Percentiles rank a stretch among this genome's conserved stretches.
phyloP scores from a whole-genome alignment of 2,329 filamentous ascomycete species.

The Hypoxylon sp. region DNA sequence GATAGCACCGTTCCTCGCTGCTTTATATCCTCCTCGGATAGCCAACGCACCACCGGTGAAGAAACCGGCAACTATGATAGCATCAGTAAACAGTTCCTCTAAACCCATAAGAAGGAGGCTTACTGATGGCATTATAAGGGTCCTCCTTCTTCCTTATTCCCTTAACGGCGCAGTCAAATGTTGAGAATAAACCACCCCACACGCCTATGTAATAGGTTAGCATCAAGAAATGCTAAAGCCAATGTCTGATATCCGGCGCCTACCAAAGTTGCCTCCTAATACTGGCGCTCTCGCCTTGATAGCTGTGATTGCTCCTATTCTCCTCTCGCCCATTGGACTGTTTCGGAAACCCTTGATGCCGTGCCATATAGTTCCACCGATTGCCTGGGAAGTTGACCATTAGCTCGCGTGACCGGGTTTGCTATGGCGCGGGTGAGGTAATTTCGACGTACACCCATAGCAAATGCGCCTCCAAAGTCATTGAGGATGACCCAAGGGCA shows the following conservation, averaged over 20 bases:
- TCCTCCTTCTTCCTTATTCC: constrained; percentile 96
- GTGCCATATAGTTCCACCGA: constrained; percentile 54
- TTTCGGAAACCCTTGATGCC: constrained; percentile 86
- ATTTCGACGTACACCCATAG: constrained; percentile 84
- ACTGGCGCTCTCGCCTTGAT: constrained; percentile 98
- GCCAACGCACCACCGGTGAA: constrained; percentile 95
- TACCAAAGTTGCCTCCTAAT: constrained; percentile 94
- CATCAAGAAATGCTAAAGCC: background rate
- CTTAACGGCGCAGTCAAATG: constrained; percentile 97
- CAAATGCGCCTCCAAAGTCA: constrained; percentile 97
- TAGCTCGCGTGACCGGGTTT: constrained; percentile 11
- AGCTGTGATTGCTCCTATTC: constrained; percentile 95
- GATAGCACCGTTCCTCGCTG: constrained; percentile 94
- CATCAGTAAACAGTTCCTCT: background rate
- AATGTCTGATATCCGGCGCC: background rate
- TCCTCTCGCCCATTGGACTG: constrained; percentile 91
- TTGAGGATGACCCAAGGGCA: constrained; percentile 97
- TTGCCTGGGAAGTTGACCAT: constrained; percentile 44
- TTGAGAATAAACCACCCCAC: constrained; percentile 96
- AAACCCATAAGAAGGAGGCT: background rate
- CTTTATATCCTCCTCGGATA: constrained; percentile 90
- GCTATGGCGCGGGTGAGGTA: constrained; percentile 19
- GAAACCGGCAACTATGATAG: constrained; percentile 81
- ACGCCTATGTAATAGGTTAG: constrained; percentile 61
- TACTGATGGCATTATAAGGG: constrained; percentile 92